Base-by-base conservation (phyloP, 139 green algal genomes). In the Chlorella sp. region DNA sequence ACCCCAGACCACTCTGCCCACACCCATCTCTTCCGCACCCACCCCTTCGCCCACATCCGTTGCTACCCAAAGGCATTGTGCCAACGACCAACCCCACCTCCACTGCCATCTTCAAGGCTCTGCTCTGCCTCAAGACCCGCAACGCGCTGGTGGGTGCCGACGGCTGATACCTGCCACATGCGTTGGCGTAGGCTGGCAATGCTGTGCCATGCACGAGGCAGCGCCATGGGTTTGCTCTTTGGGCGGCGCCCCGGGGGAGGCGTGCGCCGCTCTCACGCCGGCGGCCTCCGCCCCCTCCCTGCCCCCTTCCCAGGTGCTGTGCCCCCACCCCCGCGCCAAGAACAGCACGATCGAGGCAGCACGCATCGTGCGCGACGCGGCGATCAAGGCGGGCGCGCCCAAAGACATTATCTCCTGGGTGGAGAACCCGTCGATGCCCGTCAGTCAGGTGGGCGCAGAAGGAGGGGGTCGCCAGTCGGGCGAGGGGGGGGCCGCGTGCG, bases 121-220 rank as follows among this genome's bases (percentile, higher is more conserved):
- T 93, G 58, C 79, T 93, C 40, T 58, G 75, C 33, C 78, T 93
- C 12, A 93, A 93, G 83, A 93, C 88, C 12, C 87, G 88, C 68
- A 93, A 93, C 70, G 84, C 82, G 40, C 80, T 93, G 48, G 74
- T 93, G 46, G 43, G 25, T 59, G 51, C 1, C 25, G 25, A 14
- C 4, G 51, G 3, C 9, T 17, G 8, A 11, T 3, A 12, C 25
- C 51, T 59, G 51, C 23, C 31, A 27, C 23, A 56, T 27, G 51
- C 14, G 31, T 59, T 23, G 25, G 7, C 14, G 48, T 56, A 21
- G 8, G 8, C 9, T n/a, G n/a, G n/a, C n/a, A n/a, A n/a, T n/a
- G n/a, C n/a, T n/a, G n/a, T n/a, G n/a, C n/a, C n/a, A n/a, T n/a
- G n/a, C n/a, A n/a, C n/a, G n/a, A n/a, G n/a, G n/a, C n/a, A n/a